Base-by-base conservation (phyloP, 148 eudicot genomes). In the Nepenthes mirabilis region DNA sequence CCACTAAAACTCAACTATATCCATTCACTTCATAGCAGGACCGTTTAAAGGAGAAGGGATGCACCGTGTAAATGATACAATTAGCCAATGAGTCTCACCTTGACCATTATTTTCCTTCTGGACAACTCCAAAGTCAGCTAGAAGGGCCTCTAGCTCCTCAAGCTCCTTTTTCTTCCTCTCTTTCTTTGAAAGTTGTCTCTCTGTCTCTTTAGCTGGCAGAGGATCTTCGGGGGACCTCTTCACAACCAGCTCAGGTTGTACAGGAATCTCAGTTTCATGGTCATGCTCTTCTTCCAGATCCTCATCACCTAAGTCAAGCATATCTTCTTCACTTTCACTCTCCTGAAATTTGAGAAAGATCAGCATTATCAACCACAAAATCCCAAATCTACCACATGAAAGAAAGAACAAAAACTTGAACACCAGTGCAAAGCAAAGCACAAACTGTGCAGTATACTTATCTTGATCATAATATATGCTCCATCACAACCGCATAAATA, bases 291-390 rank as follows among this genome's bases (percentile, higher is more conserved):
- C 91, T 57, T 88, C 98, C n/a, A 74, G 64, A 43, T 86, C 99
- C 55, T 93, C 96, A 68, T 91, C 94, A 62, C 68, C 82, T 60
- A 86, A 77, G 75, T 86, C 96, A 61, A 83, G 80, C 77, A 76
- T 75, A 47, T 91, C 98, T 51, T 86, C 96, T 70, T 88, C 99
- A 79, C 99, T 93, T 76, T 88, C 99, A 76, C 89, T 88, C 74
- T 86, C 91, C 99, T 93, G 79, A 58, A 52, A 64, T 45, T 23
- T 45, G n/a, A 35, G 14, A 34, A 34, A 32, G 8, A 40, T 40
- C 45, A 40, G 45, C 45, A 40, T 8, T 3, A 8, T 40, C 23
- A 23, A 23, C 23, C 23, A 23, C 23, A 23, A 23, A 23, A 23
- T 23, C 23, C 23, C 23, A 23, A 23, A 23, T 23, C 23, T 23